phyloP scores from a whole-genome alignment of 1,284 basidiomycete genomes.

The Moesziomyces antarcticus region DNA sequence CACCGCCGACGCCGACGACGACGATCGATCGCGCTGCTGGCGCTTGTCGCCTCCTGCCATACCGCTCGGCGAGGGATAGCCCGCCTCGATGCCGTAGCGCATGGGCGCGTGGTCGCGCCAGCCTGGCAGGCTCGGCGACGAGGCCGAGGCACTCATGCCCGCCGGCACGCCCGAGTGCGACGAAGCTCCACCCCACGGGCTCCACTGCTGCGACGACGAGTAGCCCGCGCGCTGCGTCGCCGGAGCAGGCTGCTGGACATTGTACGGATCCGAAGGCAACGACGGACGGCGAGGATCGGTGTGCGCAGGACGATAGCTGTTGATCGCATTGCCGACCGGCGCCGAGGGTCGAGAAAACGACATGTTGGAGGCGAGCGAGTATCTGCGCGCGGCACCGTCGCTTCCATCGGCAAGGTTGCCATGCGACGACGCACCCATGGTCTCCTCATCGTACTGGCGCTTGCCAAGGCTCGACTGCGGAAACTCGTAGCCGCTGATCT shows the following conservation, averaged over 20 bases:
- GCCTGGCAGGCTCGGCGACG: constrained; percentile 23
- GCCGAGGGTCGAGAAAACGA: constrained; percentile 42
- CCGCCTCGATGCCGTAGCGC: constrained; percentile 33
- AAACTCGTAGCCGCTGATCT: constrained; percentile 43
- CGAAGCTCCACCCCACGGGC: constrained; percentile 22
- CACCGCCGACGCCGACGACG: constrained; percentile 27
- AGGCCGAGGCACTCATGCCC: constrained; percentile 16
- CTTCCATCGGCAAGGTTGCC: constrained; percentile 9
- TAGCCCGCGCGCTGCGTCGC: constrained; percentile 17
- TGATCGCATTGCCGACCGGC: constrained; percentile 41
- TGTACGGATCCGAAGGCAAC: constrained; percentile 34
- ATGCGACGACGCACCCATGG: constrained; percentile 5
- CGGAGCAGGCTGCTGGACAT: constrained; percentile 19
- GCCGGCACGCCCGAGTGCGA: constrained; percentile 23
- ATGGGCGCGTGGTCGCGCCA: constrained; percentile 32
- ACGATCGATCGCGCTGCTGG: constrained; percentile 40
- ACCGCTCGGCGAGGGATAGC: constrained; percentile 31
- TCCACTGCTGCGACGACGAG: constrained; percentile 20
- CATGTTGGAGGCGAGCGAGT: constrained; percentile 42
- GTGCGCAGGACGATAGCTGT: constrained; percentile 34
- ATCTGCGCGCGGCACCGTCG: constrained; percentile 30
- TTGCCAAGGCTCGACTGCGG: constrained; percentile 40
- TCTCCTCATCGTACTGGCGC: constrained; percentile 43
- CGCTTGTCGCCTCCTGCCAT: constrained; percentile 33
- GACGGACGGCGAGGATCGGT: constrained; percentile 40